Conservation (phyloP, 108 stramenopile species). For the Nitzschia inconspicua region DNA sequence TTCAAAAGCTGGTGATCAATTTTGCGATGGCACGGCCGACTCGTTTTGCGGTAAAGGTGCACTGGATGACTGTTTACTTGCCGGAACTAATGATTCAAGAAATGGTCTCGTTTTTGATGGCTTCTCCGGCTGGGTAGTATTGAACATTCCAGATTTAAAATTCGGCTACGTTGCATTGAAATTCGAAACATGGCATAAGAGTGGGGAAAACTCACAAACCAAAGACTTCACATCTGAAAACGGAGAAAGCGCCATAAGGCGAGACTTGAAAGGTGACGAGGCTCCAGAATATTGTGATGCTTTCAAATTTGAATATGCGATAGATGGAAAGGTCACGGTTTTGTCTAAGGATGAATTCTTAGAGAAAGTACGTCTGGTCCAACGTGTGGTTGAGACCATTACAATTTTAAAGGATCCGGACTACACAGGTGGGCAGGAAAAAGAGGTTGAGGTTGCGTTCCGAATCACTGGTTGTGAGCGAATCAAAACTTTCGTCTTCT, state of each 20-base stretch:
- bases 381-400: constrained; percentile 31
- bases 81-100: constrained; percentile 64
- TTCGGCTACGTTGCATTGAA: constrained; percentile 47
- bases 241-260: background rate
- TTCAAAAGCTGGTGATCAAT: constrained; percentile 29
- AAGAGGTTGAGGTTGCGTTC: constrained; percentile 52
- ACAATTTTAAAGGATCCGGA: constrained; percentile 44
- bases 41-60: constrained; percentile 41
- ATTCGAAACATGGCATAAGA: constrained; percentile 24
- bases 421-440: constrained; percentile 15
- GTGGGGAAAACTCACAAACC: background rate
- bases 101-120: constrained; percentile 51
- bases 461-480: constrained; percentile 42
- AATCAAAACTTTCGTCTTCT: constrained; percentile 5
- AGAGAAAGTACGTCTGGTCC: constrained; percentile 9
- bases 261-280: constrained; percentile 4
- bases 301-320: constrained; percentile 52
- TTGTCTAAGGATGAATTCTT: constrained; percentile 20
- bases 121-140: constrained; percentile 61
- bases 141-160: constrained; percentile 39
- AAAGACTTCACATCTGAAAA: constrained; percentile 20
- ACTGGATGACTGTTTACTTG: constrained; percentile 45
- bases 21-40: constrained; percentile 68
- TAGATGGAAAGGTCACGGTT: constrained; percentile 38
- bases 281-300: constrained; percentile 27